Conservation (phyloP, 2,329 filamentous ascomycete species). For the Gnomoniopsis sp. region DNA sequence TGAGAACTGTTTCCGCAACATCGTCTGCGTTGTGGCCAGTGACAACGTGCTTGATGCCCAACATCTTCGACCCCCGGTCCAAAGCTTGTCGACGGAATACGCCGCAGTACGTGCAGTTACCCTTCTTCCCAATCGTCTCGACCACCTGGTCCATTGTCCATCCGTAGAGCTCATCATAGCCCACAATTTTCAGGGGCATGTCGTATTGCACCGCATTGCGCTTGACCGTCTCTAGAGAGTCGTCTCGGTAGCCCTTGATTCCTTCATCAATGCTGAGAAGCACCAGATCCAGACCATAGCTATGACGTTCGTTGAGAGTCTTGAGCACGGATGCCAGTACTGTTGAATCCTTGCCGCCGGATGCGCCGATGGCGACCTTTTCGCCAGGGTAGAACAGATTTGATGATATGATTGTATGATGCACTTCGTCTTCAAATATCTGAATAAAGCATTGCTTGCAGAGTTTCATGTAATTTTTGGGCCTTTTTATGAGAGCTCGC, state of each 20-base stretch:
- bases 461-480: conserved; percentile 91
- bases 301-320: conserved; percentile 84
- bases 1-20: conserved; percentile 93
- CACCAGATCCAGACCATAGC: conserved; percentile 81
- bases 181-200: conserved; percentile 87
- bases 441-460: conserved; percentile 85
- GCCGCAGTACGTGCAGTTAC: conserved; percentile 98
- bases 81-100: conserved; percentile 93
- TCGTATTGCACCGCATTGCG: conserved; percentile 86
- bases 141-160: conserved; percentile 99
- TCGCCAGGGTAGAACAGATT: conserved; percentile 82
- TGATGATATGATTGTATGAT: conserved; percentile 83
- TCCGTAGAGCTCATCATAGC: conserved; percentile 90
- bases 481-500: conserved; percentile 84
- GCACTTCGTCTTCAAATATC: conserved; percentile 89
- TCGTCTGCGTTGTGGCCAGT: conserved; percentile 98
- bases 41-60: conserved; percentile 89
- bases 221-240: conserved; percentile 94
- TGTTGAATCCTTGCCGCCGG: conserved; percentile 95
- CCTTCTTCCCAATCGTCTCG: conserved; percentile 92
- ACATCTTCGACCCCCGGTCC: conserved; percentile 82
- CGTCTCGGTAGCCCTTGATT: conserved; percentile 94
- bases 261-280: conserved; percentile 94
- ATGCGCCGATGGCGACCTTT: conserved; percentile 88
- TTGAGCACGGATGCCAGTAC: conserved; percentile 93